Evolutionary conservation across 2,329 filamentous ascomycete species (phyloP), one percentile per base, ranked within the genome.

Genomic region (Penicillium sp.): DNA sequence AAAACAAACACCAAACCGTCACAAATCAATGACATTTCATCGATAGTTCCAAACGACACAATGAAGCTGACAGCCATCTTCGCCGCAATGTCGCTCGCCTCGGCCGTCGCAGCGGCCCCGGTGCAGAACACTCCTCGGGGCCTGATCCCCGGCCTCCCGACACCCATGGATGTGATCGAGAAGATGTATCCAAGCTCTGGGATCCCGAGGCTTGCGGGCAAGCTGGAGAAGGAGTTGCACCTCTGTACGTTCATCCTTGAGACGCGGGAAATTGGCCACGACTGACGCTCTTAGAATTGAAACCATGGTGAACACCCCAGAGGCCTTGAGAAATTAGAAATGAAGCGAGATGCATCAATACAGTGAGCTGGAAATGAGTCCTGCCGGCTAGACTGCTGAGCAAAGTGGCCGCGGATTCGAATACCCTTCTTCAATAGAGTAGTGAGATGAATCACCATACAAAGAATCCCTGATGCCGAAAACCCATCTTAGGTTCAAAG

Each of bases 51-150:
- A 21, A 39, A 7, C 2, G 13, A 24, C 41, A 57, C 26, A 42
- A 62, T 61, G 58, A 59, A 62, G 49, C 38, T 61, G 13, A 49
- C 47, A 24, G n/a, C 50, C 18, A 47, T 61, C n/a, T 21, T 59
- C 44, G 47, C 56, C 28, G 33, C 49, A 6, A 31, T 56, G 1
- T 51, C 46, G 5, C 18, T 59, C 36, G 52, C 51, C 8, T 45
- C 49, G 13, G 2, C 56, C 5, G 49, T 51, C 23, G 51, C 24
- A 16, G 49, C 59, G 13, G 45, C 46, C 6, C 60, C 57, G 9
- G 34, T 61, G 9, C 45, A 47, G 15, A 18, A 29, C 1, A 51
- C 42, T 1, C 31, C 23, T 2, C 41, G 52, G 38, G 31, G 18
- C 21, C n/a, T 57, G 4, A 49, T 60, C 21, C 60, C 60, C 21